phyloP scores from a whole-genome alignment of 2,329 filamentous ascomycete genomes.

The Didymella glomerata region DNA sequence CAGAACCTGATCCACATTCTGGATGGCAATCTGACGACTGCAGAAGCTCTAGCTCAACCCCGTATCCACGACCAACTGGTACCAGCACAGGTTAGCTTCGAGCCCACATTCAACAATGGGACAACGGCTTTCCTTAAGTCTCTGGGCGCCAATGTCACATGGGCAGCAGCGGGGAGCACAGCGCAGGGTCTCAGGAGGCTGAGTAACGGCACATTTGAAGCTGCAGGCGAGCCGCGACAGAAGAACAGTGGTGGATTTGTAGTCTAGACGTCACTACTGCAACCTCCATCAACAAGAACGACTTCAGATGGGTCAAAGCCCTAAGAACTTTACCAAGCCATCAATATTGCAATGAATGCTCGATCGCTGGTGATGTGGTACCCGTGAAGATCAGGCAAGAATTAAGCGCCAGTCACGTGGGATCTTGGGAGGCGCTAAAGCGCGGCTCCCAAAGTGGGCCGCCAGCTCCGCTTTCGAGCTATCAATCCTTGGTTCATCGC shows the following conservation, averaged over 20 bases:
- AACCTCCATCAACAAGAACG: not conserved
- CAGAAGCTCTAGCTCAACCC: conserved; percentile 70
- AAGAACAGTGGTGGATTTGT: conserved; percentile 72
- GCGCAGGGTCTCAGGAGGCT: conserved; percentile 74
- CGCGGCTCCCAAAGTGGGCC: conserved; percentile 15
- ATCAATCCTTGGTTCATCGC: conserved; percentile 18
- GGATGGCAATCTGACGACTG: conserved; percentile 68
- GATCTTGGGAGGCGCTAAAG: conserved; percentile 6
- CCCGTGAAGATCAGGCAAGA: not conserved
- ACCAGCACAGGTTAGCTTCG: conserved; percentile 73
- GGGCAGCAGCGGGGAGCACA: conserved; percentile 71
- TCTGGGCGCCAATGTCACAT: conserved; percentile 76
- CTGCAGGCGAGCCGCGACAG: conserved; percentile 79
- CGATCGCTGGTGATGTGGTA: not conserved
- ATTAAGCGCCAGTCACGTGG: conserved; percentile 5
- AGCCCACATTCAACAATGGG: conserved; percentile 71
- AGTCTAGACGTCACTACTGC: conserved; percentile 46
- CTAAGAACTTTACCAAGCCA: not conserved
- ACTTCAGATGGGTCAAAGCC: not conserved
- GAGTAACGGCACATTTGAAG: conserved; percentile 75
- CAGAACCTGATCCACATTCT: conserved; percentile 78
- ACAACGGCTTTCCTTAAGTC: conserved; percentile 70
- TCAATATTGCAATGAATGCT: not conserved
- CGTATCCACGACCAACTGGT: conserved; percentile 84
- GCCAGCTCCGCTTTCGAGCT: conserved; percentile 19